Conservation (phyloP, 2,329 filamentous ascomycete genomes). For the Pseudogymnoascus sp. region DNA sequence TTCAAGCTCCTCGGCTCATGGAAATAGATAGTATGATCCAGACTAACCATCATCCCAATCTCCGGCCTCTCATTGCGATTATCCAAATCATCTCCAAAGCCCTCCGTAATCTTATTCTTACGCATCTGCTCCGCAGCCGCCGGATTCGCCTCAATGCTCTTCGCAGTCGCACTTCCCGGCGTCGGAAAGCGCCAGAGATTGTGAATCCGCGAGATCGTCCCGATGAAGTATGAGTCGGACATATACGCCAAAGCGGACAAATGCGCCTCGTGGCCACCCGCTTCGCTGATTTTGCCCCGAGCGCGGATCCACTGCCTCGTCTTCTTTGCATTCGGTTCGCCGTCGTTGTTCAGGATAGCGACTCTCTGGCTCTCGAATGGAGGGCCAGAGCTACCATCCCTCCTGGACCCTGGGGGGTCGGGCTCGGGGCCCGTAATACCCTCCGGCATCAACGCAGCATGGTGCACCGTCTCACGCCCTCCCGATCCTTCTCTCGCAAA, state of each 20-base stretch:
- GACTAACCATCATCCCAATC: slow-evolving; percentile 76
- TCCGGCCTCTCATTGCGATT: slow-evolving; percentile 44
- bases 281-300: slow-evolving; percentile 61
- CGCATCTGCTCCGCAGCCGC: slow-evolving; percentile 44
- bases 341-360: slow-evolving; percentile 45
- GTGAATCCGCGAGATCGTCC: slow-evolving; percentile 74
- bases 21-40: slow-evolving; percentile 68
- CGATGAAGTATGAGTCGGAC: slow-evolving; percentile 88
- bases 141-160: background rate
- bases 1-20: slow-evolving; percentile 49
- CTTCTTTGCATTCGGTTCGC: slow-evolving; percentile 55
- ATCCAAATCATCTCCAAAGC: slow-evolving; percentile 36
- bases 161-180: slow-evolving; percentile 23
- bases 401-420: slow-evolving; percentile 22
- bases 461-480: slow-evolving; percentile 46
- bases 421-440: slow-evolving; percentile 31
- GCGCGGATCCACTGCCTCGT: slow-evolving; percentile 68
- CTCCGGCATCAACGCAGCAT: slow-evolving; percentile 53
- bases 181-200: slow-evolving; percentile 65
- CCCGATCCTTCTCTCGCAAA: slow-evolving; percentile 63
- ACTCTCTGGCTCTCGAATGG: slow-evolving; percentile 52
- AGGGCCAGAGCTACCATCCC: slow-evolving; percentile 19
- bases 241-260: slow-evolving; percentile 86
- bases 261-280: slow-evolving; percentile 71
- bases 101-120: slow-evolving; percentile 27